phyloP scores from a whole-genome alignment of 768 basidiomycete species.

The Leccinum fibrillosum region DNA sequence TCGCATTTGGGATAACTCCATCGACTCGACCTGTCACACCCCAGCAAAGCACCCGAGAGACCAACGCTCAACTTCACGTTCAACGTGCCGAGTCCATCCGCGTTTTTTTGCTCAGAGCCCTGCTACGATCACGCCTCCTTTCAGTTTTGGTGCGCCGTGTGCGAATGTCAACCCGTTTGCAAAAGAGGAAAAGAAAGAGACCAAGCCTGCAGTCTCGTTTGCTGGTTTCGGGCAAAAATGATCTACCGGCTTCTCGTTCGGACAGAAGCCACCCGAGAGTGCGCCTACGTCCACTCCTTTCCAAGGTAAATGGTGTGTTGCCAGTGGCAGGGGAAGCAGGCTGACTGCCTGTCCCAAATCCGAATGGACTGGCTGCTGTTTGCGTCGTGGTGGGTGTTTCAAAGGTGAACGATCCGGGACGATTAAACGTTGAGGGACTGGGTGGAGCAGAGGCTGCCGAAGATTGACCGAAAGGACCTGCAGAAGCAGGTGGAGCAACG shows the following conservation, averaged over 20 bases:
- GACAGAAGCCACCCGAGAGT: constrained; percentile 38
- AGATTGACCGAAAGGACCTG: too few species aligned
- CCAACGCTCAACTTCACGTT: constrained; percentile 52
- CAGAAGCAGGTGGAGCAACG: too few species aligned
- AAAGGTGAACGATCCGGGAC: too few species aligned
- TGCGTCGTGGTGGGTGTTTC: too few species aligned
- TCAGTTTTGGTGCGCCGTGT: constrained; percentile 31
- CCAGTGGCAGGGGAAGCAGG: constrained; percentile 55
- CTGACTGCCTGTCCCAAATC: constrained; percentile 51
- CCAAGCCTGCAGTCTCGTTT: constrained; percentile 41
- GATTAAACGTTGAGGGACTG: too few species aligned
- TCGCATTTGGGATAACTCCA: constrained; percentile 48
- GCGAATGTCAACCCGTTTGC: constrained; percentile 45
- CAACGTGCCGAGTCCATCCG: constrained; percentile 32
- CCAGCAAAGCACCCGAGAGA: constrained; percentile 39
- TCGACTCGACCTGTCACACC: constrained; percentile 57
- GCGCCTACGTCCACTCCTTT: constrained; percentile 42
- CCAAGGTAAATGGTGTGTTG: constrained; percentile 26
- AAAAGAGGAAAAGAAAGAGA: constrained; percentile 45
- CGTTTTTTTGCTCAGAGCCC: constrained; percentile 35
- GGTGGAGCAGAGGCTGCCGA: too few species aligned
- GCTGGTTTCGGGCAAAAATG: constrained; percentile 45
- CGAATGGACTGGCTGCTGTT: constrained; percentile 30
- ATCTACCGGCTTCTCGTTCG: constrained; percentile 46
- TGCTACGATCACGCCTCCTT: constrained; percentile 30